phyloP scores from a whole-genome alignment of 2,329 filamentous ascomycete genomes.

The Pseudocercospora macadamiae region DNA sequence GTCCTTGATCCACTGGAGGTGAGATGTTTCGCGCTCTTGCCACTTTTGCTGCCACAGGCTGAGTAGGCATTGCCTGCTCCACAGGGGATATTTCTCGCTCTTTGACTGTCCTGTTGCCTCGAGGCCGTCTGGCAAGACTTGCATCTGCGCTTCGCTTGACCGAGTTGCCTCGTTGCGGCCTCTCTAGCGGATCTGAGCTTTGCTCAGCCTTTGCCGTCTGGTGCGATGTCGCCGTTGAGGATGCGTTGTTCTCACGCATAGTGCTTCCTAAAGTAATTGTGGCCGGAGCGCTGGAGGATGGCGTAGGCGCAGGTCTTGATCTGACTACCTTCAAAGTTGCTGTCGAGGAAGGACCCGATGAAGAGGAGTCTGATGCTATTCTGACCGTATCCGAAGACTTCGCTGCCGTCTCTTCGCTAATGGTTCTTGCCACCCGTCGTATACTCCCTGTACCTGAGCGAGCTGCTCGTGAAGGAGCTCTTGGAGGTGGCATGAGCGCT shows the following conservation, averaged over 20 bases:
- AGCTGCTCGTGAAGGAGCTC: conserved; percentile 28
- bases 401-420: conserved; percentile 38
- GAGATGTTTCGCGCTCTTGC: conserved; percentile 26
- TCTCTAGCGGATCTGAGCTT: conserved; percentile 32
- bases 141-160: conserved; percentile 40
- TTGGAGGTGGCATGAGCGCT: conserved; percentile 38
- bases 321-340: conserved; percentile 28
- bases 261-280: conserved; percentile 22
- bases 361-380: conserved; percentile 29
- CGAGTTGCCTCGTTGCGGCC: conserved; percentile 29
- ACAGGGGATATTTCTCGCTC: conserved; percentile 33
- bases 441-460: conserved; percentile 34
- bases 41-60: conserved; percentile 25
- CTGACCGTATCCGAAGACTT: conserved; percentile 31
- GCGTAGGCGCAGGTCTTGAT: conserved; percentile 23
- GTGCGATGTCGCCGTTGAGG: conserved; percentile 30
- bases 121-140: conserved; percentile 40
- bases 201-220: conserved; percentile 29
- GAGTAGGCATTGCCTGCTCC: conserved; percentile 14
- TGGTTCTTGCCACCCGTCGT: conserved; percentile 35
- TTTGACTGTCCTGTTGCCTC: conserved; percentile 30
- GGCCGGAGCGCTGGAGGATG: conserved; percentile 21
- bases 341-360: conserved; percentile 20
- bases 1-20: conserved; percentile 30
- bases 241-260: conserved; percentile 30